These are phyloP conservation scores for Colletotrichum gigasporum DNA, from an alignment of 2,329 filamentous ascomycete species.

Conservation along the genomic window DNA sequence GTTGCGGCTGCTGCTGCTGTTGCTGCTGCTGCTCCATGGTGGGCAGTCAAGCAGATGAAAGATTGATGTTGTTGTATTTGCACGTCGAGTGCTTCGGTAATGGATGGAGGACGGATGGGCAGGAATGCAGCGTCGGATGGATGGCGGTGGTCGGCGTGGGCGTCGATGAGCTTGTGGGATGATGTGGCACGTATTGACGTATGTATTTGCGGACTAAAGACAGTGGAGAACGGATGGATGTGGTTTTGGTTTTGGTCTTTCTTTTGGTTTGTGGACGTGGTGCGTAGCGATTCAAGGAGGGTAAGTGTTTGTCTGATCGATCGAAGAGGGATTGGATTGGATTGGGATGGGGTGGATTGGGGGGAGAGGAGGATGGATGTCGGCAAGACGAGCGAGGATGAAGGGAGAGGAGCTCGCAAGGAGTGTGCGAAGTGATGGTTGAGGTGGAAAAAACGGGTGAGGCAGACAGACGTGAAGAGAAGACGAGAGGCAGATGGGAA, in stretches of 20 bases:
- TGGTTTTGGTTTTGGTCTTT: conserved; percentile 28
- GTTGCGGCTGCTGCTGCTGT: conserved; percentile 56
- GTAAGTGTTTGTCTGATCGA: conserved; percentile 29
- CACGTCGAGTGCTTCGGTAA: conserved; percentile 50
- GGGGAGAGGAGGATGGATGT: conserved; percentile 20
- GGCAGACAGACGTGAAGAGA: conserved; percentile 32
- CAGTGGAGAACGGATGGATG: conserved; percentile 33
- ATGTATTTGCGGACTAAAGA: conserved; percentile 32
- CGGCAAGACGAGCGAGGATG: conserved; percentile 30
- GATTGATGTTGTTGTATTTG: conserved; percentile 44
- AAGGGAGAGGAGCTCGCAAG: conserved; percentile 33
- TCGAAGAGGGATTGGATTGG: conserved; percentile 28
- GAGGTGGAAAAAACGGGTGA: conserved; percentile 33
- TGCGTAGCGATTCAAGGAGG: conserved; percentile 28
- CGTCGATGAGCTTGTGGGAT: conserved; percentile 28
- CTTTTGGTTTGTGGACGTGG: conserved; percentile 20
- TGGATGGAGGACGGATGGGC: conserved; percentile 2
- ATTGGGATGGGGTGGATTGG: conserved; percentile 18
- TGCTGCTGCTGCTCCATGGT: conserved; percentile 65
- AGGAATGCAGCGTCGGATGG: conserved; percentile 26
- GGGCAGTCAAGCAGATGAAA: conserved; percentile 48
- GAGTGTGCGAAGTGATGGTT: conserved; percentile 33
- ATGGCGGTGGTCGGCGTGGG: conserved; percentile 28
- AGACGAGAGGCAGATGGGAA: conserved; percentile 33
- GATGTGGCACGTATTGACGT: conserved; percentile 33